These are phyloP conservation scores for Yamadazyma membranifaciens DNA, from an alignment of 1,139 yeast species.

Conservation along the genomic window DNA sequence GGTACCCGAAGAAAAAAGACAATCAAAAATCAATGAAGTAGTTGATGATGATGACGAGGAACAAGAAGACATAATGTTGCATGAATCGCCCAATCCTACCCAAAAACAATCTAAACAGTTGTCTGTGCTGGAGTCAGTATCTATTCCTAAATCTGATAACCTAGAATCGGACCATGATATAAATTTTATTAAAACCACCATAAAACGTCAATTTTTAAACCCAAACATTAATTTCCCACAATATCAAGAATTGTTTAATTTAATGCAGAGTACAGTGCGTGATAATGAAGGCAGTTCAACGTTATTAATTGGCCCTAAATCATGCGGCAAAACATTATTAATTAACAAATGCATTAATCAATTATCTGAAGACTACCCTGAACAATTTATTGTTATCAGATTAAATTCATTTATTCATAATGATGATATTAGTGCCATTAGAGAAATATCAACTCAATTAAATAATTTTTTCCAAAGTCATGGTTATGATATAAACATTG, in stretches of 20 bases:
- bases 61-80: neutral
- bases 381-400: slow-evolving; percentile 58
- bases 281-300: slow-evolving; percentile 81
- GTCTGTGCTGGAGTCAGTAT: neutral
- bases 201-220: slow-evolving; percentile 2
- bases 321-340: slow-evolving; percentile 71
- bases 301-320: slow-evolving; percentile 75
- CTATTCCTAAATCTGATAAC: no score
- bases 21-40: no score
- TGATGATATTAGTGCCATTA: slow-evolving; percentile 76
- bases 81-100: no score
- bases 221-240: slow-evolving; percentile 5
- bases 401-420: slow-evolving; percentile 71
- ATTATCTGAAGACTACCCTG: slow-evolving; percentile 36
- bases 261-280: slow-evolving; percentile 60
- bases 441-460: slow-evolving; percentile 83
- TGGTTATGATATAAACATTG: slow-evolving; percentile 35
- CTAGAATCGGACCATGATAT: slow-evolving; percentile 1
- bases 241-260: slow-evolving; percentile 10
- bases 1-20: no score
- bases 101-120: no score
- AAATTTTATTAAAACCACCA: slow-evolving; percentile 3
- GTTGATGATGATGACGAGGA: neutral
- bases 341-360: slow-evolving; percentile 55
- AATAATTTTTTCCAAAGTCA: slow-evolving; percentile 43